Conservation (phyloP, 2,329 filamentous ascomycete genomes). For the Colletotrichum liaoningense region DNA sequence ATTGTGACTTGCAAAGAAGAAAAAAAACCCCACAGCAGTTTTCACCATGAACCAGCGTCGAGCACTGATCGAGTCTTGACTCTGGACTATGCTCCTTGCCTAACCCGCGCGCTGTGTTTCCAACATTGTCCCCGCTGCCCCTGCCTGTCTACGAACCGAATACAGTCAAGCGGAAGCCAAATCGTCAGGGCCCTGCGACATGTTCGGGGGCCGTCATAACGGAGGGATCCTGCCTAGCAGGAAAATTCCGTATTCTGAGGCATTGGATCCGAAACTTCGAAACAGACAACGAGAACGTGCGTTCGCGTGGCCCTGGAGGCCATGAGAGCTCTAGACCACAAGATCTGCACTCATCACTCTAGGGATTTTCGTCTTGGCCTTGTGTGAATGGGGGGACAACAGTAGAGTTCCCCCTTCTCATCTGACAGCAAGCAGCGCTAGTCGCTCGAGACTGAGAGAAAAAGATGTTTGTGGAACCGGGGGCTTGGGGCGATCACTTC, state of each 20-base stretch:
- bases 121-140: not conserved
- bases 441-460: not conserved
- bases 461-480: not conserved
- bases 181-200: slow-evolving; percentile 25
- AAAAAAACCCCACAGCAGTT: not conserved
- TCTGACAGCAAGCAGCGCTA: not conserved
- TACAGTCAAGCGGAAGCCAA: slow-evolving; percentile 15
- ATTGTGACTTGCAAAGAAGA: not conserved
- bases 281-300: slow-evolving; percentile 12
- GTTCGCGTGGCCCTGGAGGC: not conserved
- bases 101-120: not conserved
- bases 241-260: slow-evolving; percentile 11
- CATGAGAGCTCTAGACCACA: slow-evolving; percentile 4
- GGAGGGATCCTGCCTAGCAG: not conserved
- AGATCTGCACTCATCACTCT: not conserved
- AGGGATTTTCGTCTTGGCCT: slow-evolving; percentile 1
- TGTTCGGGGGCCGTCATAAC: not conserved
- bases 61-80: not conserved
- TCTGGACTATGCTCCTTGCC: not conserved
- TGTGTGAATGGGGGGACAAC: not conserved
- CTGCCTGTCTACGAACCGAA: not conserved
- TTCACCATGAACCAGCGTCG: not conserved
- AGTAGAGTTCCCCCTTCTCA: not conserved
- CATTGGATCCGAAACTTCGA: slow-evolving; percentile 22
- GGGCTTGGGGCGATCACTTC: not conserved